A percentile compares a stretch with the other conserved stretches of the same genome.
Conservation (phyloP, 345 rosid genomes). For the Syzygium aromaticum region DNA sequence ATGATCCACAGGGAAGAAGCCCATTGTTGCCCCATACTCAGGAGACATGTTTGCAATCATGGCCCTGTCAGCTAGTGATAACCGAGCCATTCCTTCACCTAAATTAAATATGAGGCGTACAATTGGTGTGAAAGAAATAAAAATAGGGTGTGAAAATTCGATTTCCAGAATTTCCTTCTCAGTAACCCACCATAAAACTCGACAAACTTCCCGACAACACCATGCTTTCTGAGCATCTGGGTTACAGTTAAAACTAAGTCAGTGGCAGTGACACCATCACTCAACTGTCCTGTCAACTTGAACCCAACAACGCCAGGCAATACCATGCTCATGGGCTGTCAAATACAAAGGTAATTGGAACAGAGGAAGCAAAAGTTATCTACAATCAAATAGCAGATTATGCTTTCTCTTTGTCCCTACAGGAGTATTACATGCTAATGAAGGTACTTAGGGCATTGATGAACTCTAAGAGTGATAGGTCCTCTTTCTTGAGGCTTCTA, state of each 20-base stretch:
- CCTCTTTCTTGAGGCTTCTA: not conserved
- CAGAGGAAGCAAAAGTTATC: not conserved
- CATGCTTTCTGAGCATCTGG: conserved; percentile 81
- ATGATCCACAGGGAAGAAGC: conserved; percentile 92
- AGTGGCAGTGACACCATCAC: conserved; percentile 84
- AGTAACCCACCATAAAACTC: conserved; percentile 62
- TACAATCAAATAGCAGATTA: not conserved
- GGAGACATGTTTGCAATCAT: conserved; percentile 96
- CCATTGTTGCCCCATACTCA: conserved; percentile 97
- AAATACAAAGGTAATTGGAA: not conserved
- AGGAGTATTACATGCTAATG: not conserved
- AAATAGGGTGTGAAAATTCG: not conserved
- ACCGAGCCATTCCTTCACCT: conserved; percentile 81
- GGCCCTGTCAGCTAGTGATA: conserved; percentile 87
- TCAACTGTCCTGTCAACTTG: conserved; percentile 56
- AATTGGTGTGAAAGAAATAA: not conserved
- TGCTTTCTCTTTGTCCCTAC: not conserved
- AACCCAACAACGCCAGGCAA: conserved; percentile 89
- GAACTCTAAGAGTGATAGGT: not conserved
- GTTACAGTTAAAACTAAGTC: conserved; percentile 87
- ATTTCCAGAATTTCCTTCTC: not conserved
- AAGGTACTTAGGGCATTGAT: no score
- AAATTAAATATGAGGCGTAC: not conserved
- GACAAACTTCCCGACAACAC: conserved; percentile 90
- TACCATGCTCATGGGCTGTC: conserved; percentile 91